Conservation (phyloP, 495 filamentous ascomycete genomes). For the Penicillium lividum region DNA sequence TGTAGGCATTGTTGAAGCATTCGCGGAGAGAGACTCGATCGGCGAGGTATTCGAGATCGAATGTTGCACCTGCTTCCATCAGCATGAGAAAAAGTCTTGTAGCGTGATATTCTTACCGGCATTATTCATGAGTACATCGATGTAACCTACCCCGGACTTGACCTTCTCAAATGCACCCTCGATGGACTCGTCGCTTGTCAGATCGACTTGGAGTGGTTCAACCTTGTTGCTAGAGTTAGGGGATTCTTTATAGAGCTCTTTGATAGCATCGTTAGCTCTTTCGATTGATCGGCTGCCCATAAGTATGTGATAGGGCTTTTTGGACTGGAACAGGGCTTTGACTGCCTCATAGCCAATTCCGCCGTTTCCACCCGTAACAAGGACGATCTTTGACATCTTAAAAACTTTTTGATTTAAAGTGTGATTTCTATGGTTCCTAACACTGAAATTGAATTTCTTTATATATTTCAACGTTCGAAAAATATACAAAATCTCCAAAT, state of each 20-base stretch:
- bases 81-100: background rate
- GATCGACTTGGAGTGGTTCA: slow-evolving; percentile 32
- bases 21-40: slow-evolving; percentile 42
- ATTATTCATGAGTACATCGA: slow-evolving; percentile 50
- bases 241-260: slow-evolving; percentile 11
- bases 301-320: slow-evolving; percentile 16
- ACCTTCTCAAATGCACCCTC: slow-evolving; percentile 29
- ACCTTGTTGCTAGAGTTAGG: slow-evolving; percentile 11
- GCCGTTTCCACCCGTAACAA: slow-evolving; percentile 18
- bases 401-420: background rate
- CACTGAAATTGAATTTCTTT: too few relatives aligned
- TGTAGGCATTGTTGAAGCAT: slow-evolving; percentile 42
- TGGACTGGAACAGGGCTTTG: slow-evolving; percentile 11
- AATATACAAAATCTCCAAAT: slow-evolving; percentile 1
- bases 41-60: slow-evolving; percentile 30
- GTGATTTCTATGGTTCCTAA: too few relatives aligned
- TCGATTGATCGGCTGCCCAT: slow-evolving; percentile 16
- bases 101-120: slow-evolving; percentile 18
- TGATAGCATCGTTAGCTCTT: slow-evolving; percentile 10
- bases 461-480: too few relatives aligned
- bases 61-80: slow-evolving; percentile 26
- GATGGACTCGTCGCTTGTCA: slow-evolving; percentile 37
- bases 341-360: slow-evolving; percentile 21
- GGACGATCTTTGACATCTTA: slow-evolving; percentile 13
- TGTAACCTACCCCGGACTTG: slow-evolving; percentile 30